Evolutionary conservation across 495 filamentous ascomycete genomes (phyloP), one percentile per base, ranked within the genome.

Genomic region (Clohesyomyces aquaticus): DNA sequence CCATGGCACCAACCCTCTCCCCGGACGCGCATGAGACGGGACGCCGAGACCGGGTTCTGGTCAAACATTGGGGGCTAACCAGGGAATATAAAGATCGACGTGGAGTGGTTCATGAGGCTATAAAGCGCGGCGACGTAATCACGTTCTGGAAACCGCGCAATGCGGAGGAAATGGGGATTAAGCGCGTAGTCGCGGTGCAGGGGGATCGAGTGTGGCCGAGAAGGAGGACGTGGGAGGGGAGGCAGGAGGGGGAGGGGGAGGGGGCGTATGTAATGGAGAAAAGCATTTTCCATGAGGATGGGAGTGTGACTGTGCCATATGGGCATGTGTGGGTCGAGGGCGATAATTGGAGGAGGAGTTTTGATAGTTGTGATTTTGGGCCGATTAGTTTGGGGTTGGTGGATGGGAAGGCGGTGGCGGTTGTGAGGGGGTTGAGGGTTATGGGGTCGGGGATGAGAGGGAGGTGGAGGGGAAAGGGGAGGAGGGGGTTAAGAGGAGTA

Each of bases 281-380:
- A 38, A 14, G 32, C 6, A 14, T 38, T 6, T 38, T 6, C 14
- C 32, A 38, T 38, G 43, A 55, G 46, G 55, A 45, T 4, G 54
- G 62, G 18, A 55, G 18, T 42, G 54, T 68, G 16, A 51, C 29
- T 47, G 71, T 77, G 29, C 75, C 75, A 29, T 53, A 58, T 52
- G 70, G 70, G 18, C 75, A 77, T 71, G 49, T 77, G 2, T 77
- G 75, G 75, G 72, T 77, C 10, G 75, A 77, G 52, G 75, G 75
- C 2, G 75, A 77, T 62, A 73, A 74, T 66, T 71, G 68, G 72
- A 56, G 71, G 51, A 59, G 62, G 42, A 74, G 54, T 12, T 56
- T 21, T 49, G 75, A 77, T 69, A 74, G 72, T 53, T 65, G 69
- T 63, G 61, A 72, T 46, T 74, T 73, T 66, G 75, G 75, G 19